These are phyloP conservation scores for Aspergillus vadensis DNA, from an alignment of 2,329 filamentous ascomycete genomes.

Conservation along the genomic window DNA sequence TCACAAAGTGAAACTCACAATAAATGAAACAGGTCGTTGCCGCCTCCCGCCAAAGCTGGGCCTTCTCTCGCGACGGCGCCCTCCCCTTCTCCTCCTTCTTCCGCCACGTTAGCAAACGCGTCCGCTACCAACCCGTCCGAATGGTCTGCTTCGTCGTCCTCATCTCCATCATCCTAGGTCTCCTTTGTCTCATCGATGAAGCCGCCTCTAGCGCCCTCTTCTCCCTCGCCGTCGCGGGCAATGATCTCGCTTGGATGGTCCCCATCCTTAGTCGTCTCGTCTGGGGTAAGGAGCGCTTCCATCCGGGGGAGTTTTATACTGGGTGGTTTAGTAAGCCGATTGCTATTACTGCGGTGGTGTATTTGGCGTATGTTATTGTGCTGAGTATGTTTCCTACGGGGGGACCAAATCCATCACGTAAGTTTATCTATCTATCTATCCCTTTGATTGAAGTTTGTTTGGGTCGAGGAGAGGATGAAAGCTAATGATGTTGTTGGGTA, in stretches of 20 bases:
- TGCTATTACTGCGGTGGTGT: constrained; percentile 56
- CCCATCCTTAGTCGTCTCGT: constrained; percentile 60
- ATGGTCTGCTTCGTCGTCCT: constrained; percentile 59
- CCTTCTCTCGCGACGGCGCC: constrained; percentile 62
- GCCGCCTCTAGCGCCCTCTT: constrained; percentile 61
- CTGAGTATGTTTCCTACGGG: constrained; percentile 60
- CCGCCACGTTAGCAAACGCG: constrained; percentile 55
- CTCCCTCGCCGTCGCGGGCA: constrained; percentile 55
- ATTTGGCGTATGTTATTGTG: constrained; percentile 57
- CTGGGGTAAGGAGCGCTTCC: constrained; percentile 61
- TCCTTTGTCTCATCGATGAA: constrained; percentile 59
- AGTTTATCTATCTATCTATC: constrained; percentile 19
- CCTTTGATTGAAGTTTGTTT: not conserved
- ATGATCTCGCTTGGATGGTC: constrained; percentile 60
- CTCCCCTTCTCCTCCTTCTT: constrained; percentile 61
- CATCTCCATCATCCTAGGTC: constrained; percentile 55
- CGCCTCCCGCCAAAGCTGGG: constrained; percentile 62
- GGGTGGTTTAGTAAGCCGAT: constrained; percentile 56
- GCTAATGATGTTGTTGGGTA: constrained; percentile 14
- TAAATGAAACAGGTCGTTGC: constrained; percentile 47
- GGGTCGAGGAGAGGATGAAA: not conserved
- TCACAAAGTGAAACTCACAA: too few relatives aligned
- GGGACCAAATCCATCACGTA: constrained; percentile 56
- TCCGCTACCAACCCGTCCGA: constrained; percentile 60
- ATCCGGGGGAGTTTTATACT: constrained; percentile 61